Percentiles rank a stretch among this genome's conserved stretches.
phyloP scores from a whole-genome alignment of 2,329 filamentous ascomycete species.

The Cercospora berteroae region DNA sequence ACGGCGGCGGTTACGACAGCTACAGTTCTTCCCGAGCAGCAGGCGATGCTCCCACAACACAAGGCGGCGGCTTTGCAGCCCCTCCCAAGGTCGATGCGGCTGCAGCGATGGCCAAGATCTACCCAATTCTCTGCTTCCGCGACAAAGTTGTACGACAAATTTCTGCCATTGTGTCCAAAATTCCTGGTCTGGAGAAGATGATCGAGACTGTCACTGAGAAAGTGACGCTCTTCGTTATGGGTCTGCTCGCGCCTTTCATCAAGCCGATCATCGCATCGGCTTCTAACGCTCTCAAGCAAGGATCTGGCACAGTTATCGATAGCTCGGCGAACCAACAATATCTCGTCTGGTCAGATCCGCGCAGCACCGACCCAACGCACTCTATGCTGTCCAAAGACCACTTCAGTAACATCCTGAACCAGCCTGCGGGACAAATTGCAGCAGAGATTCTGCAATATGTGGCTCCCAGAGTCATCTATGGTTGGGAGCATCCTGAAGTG shows the following conservation, averaged over 20 bases:
- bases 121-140: conserved; percentile 89
- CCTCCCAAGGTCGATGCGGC: conserved; percentile 27
- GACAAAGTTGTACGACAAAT: conserved; percentile 91
- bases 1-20: conserved; percentile 22
- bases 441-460: conserved; percentile 73
- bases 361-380: conserved; percentile 51
- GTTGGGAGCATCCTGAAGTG: conserved; percentile 85
- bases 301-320: conserved; percentile 69
- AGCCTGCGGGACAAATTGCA: conserved; percentile 50
- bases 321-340: conserved; percentile 52
- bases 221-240: conserved; percentile 86
- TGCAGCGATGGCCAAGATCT: conserved; percentile 63
- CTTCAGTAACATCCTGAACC: conserved; percentile 52
- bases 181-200: conserved; percentile 84
- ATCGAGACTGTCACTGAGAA: conserved; percentile 93
- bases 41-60: conserved; percentile 29
- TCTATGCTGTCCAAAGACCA: conserved; percentile 54
- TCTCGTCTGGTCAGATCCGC: conserved; percentile 50
- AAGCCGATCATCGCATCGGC: conserved; percentile 87
- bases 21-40: conserved; percentile 24
- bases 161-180: conserved; percentile 80
- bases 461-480: conserved; percentile 82
- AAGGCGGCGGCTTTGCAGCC: conserved; percentile 39
- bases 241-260: conserved; percentile 85
- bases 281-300: conserved; percentile 78